These are phyloP conservation scores for Trypanosoma boissoni DNA, from an alignment of 208 protist genomes.

Conservation along the genomic window DNA sequence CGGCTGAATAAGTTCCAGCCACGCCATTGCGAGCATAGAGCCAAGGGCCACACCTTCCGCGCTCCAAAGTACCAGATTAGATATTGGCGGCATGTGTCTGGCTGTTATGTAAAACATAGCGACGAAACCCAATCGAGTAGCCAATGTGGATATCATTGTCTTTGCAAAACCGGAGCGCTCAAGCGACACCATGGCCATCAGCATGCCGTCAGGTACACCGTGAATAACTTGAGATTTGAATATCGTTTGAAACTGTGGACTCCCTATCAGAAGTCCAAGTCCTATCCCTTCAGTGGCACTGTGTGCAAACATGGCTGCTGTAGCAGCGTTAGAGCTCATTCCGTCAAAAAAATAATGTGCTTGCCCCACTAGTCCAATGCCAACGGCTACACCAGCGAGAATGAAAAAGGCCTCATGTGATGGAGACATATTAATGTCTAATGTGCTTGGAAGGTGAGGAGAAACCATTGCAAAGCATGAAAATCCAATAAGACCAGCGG, in stretches of 20 bases:
- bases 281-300: conserved; percentile 14
- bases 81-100: neutral
- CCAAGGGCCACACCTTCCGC: conserved; percentile 17
- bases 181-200: conserved; percentile 8
- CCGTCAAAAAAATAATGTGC: conserved; percentile 1
- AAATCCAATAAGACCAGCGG: conserved; percentile 8
- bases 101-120: conserved; percentile 7
- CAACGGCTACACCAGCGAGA: conserved; percentile 9
- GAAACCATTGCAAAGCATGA: conserved; percentile 11
- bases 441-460: neutral
- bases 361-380: neutral
- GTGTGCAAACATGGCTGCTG: conserved; percentile 17
- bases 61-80: neutral
- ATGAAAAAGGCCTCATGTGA: conserved; percentile 3
- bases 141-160: neutral
- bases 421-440: neutral
- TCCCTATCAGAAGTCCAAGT: conserved; percentile 12
- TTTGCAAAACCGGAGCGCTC: conserved; percentile 1
- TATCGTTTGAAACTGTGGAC: conserved; percentile 1
- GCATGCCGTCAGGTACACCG: conserved; percentile 18
- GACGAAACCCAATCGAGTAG: conserved; percentile 1
- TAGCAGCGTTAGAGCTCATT: neutral
- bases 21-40: conserved; percentile 8
- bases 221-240: conserved; percentile 15
- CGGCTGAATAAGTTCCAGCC: conserved; percentile 5